Evolutionary conservation across 768 basidiomycete genomes (phyloP), one percentile per base, ranked within the genome.

Genomic region (Brasilioporus rufonigricans): DNA sequence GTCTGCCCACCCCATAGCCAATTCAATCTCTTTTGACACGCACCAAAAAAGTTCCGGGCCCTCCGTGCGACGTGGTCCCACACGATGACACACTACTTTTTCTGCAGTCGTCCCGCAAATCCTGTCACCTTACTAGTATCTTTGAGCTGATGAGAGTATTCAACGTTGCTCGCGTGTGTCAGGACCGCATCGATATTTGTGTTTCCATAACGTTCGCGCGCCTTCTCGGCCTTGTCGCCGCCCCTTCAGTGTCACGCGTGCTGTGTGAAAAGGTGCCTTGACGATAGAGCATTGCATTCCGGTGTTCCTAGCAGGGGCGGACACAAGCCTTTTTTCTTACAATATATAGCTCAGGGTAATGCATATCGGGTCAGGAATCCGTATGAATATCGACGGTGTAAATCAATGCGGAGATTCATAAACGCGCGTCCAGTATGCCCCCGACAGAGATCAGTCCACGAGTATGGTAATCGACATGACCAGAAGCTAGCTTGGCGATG

Each of bases 331-430:
- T 19, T 50, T 43, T 32, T 36, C 35, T 23, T 41, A 29, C 26
- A 44, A 18, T 27, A 23, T 27, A 49, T 7, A 47, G 38, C 48
- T 18, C 38, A 38, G 44, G 23, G 21, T 13, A 33, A 35, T 23
- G 65, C 35, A 62, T 53, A 67, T 67, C 65, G 32, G 21, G 32
- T 33, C 50, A 50, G 51, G 65, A 65, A 65, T 55, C 49, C 31
- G 10, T 6, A 46, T 48, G 29, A 33, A 40, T 48, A 52, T 21
- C 32, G 51, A 29, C 48, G 39, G 36, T 47, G 47, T 52, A 64
- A 64, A 56, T 48, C 49, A 26, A 32, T 47, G 32, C 18, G 4
- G 19, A 31, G 44, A 19, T 31, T 19, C 29, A 39, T n/a, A 27
- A 41, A 39, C 18, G 31, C 21, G 33, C 19, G 21, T 43, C 44